phyloP scores from a whole-genome alignment of 1,284 basidiomycete species.

The Rhizopogon parksii region DNA sequence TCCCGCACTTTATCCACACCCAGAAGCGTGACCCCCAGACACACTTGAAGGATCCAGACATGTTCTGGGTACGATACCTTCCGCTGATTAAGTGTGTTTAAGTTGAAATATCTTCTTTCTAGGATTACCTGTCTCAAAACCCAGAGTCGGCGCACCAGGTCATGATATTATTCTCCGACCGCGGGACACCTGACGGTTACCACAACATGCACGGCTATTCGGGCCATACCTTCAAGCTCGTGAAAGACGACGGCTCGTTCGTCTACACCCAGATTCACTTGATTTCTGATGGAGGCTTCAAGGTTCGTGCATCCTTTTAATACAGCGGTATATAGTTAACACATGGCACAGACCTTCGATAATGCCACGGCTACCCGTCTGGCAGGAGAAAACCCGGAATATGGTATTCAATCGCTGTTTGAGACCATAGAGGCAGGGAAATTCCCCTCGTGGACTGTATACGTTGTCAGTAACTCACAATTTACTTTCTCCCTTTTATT shows the following conservation, averaged over 20 bases:
- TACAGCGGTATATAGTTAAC: background rate
- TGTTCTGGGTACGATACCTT: conserved; percentile 59
- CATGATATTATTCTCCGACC: conserved; percentile 85
- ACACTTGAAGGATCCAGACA: conserved; percentile 76
- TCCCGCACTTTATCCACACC: conserved; percentile 93
- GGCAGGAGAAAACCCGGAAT: conserved; percentile 76
- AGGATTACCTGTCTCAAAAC: conserved; percentile 91
- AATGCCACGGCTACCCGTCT: conserved; percentile 48
- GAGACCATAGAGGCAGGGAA: conserved; percentile 74
- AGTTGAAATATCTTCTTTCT: conserved; percentile 11
- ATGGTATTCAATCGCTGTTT: conserved; percentile 71
- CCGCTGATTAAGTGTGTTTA: conserved; percentile 1
- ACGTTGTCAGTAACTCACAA: conserved; percentile 42
- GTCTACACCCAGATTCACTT: conserved; percentile 82
- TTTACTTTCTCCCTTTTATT: background rate
- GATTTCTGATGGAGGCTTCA: conserved; percentile 70
- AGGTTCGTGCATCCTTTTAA: conserved; percentile 34
- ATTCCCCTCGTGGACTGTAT: conserved; percentile 75
- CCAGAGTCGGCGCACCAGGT: conserved; percentile 90
- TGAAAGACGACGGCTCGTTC: conserved; percentile 77
- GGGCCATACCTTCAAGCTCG: conserved; percentile 89
- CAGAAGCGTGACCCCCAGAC: conserved; percentile 91
- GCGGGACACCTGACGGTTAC: conserved; percentile 84
- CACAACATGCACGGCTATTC: conserved; percentile 86
- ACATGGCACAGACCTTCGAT: conserved; percentile 49